Conservation (phyloP, 106 monocot species). For the Cymbidium sinense region DNA sequence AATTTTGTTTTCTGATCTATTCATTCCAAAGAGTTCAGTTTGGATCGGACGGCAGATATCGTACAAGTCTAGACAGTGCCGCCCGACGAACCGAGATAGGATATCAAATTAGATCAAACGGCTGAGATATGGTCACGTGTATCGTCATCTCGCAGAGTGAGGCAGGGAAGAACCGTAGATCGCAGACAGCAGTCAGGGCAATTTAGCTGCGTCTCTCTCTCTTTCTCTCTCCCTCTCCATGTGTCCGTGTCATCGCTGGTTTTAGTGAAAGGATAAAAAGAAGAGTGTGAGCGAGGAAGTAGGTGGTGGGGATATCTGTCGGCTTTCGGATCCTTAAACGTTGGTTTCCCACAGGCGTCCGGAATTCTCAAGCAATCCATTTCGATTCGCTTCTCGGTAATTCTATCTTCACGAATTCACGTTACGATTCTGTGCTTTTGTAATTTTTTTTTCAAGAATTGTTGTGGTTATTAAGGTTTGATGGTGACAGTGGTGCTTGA, state of each 20-base stretch:
- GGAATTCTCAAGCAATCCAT: background rate
- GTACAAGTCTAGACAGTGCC: too few relatives aligned
- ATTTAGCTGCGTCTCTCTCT: background rate
- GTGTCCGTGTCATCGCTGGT: background rate
- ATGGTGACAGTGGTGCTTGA: background rate
- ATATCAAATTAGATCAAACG: too few relatives aligned
- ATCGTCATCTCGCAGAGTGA: background rate
- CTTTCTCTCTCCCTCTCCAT: background rate
- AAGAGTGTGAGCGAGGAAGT: background rate
- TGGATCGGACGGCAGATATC: too few relatives aligned
- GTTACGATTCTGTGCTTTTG: background rate
- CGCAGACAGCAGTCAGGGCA: background rate
- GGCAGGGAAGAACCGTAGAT: background rate
- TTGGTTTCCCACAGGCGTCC: background rate
- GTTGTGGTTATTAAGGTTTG: background rate
- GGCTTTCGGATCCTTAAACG: background rate
- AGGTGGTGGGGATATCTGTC: background rate
- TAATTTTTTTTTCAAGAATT: background rate
- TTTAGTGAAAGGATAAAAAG: background rate
- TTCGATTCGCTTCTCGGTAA: constrained; percentile 5
- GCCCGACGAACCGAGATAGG: too few relatives aligned
- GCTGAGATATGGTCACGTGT: too few relatives aligned
- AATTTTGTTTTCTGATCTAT: too few relatives aligned
- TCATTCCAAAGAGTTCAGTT: too few relatives aligned
- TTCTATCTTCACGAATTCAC: background rate